Conservation (phyloP, 2,329 filamentous ascomycete species). For the Colletotrichum phormii region DNA sequence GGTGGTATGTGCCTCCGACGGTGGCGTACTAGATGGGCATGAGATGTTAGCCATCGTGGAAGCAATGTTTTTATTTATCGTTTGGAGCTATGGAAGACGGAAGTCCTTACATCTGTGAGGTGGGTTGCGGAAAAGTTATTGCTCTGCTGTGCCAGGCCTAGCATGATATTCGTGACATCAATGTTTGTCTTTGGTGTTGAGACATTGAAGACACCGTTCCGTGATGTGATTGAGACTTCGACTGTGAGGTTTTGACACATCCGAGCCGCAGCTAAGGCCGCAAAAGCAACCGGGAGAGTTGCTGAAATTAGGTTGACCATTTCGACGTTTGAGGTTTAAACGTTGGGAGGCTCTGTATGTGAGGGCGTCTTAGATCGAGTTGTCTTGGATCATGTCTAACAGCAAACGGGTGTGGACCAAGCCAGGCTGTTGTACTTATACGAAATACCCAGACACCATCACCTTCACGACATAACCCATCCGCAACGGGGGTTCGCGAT, state of each 20-base stretch:
- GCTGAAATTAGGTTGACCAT: conserved; percentile 40
- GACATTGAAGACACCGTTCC: conserved; percentile 65
- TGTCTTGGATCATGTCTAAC: neutral
- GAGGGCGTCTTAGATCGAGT: neutral
- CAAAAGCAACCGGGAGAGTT: conserved; percentile 41
- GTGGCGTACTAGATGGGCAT: conserved; percentile 55
- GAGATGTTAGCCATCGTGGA: conserved; percentile 6
- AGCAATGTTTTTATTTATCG: too few species aligned
- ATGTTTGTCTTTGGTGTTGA: conserved; percentile 62
- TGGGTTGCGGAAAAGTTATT: conserved; percentile 59
- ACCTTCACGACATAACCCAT: neutral
- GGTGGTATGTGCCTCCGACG: conserved; percentile 64
- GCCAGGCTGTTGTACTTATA: neutral
- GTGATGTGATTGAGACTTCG: conserved; percentile 64
- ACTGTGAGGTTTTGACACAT: conserved; percentile 64
- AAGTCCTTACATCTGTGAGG: conserved; percentile 54
- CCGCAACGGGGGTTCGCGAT: neutral
- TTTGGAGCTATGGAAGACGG: too few species aligned
- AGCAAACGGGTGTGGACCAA: neutral
- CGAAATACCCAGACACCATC: neutral
- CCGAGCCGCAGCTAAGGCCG: conserved; percentile 46
- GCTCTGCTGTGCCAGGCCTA: conserved; percentile 61
- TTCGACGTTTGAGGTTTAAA: neutral
- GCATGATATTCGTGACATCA: conserved; percentile 67
- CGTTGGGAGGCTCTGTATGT: neutral